phyloP scores from a whole-genome alignment of 1,139 yeast species.

The Blastobotrys buckinghamii region DNA sequence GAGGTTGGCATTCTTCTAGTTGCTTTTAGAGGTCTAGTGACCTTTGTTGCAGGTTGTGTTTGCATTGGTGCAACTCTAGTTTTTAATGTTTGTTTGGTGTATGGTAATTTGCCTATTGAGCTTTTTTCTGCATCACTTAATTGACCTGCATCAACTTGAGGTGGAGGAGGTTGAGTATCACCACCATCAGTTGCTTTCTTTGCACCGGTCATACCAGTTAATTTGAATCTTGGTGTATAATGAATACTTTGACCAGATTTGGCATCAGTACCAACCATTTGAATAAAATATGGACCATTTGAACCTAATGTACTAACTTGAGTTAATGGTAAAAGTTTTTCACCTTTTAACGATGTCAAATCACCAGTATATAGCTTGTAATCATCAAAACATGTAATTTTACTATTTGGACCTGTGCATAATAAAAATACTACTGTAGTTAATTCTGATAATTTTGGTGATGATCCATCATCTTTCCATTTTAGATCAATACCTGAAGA shows the following conservation, averaged over 20 bases:
- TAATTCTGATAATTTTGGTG: slow-evolving; percentile 44
- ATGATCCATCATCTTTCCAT: slow-evolving; percentile 57
- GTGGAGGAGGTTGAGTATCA: slow-evolving; percentile 40
- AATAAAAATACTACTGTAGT: slow-evolving; percentile 47
- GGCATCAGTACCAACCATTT: slow-evolving; percentile 46
- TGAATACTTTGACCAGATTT: slow-evolving; percentile 52
- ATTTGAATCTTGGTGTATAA: slow-evolving; percentile 60
- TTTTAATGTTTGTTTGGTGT: slow-evolving; percentile 67
- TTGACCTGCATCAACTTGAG: slow-evolving; percentile 17
- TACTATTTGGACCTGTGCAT: slow-evolving; percentile 59
- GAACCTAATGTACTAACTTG: slow-evolving; percentile 44
- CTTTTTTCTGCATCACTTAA: slow-evolving; percentile 32
- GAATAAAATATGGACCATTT: slow-evolving; percentile 65
- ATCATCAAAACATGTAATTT: slow-evolving; percentile 41
- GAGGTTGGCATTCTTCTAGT: slow-evolving; percentile 45
- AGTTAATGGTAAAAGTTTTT: slow-evolving; percentile 25
- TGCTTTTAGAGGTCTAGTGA: slow-evolving; percentile 39
- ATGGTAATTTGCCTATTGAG: slow-evolving; percentile 44
- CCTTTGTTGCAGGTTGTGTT: slow-evolving; percentile 65
- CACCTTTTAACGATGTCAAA: slow-evolving; percentile 27
- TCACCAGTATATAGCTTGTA: slow-evolving; percentile 29
- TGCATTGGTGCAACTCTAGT: slow-evolving; percentile 90
- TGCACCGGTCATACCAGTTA: slow-evolving; percentile 68
- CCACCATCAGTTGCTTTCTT: slow-evolving; percentile 37
- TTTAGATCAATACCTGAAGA: slow-evolving; percentile 45